Percentiles rank a stretch among this genome's conserved stretches.
Conservation (phyloP, 1,139 yeast genomes). For the Blastobotrys persicus region DNA sequence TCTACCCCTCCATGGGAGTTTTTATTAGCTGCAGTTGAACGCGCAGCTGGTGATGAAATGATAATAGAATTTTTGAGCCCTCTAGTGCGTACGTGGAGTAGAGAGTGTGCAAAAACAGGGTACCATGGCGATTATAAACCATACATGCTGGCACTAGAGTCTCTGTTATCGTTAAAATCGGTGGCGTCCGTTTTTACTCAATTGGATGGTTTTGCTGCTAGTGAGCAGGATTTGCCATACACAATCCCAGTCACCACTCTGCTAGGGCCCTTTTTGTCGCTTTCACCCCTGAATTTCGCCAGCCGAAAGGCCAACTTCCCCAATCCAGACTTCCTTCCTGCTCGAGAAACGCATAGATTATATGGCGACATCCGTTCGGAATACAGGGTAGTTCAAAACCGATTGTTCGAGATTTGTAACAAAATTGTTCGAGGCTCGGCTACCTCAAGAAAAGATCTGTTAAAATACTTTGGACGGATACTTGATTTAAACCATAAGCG, state of each 20-base stretch:
- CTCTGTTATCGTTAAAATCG: slow-evolving; percentile 57
- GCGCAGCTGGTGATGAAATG: slow-evolving; percentile 65
- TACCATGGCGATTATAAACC: slow-evolving; percentile 44
- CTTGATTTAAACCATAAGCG: slow-evolving; percentile 82
- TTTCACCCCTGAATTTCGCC: slow-evolving; percentile 61
- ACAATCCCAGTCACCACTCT: slow-evolving; percentile 61
- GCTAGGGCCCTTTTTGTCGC: slow-evolving; percentile 71
- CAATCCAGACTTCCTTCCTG: slow-evolving; percentile 28
- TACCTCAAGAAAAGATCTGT: slow-evolving; percentile 57
- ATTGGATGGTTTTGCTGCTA: slow-evolving; percentile 48
- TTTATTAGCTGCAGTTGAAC: slow-evolving; percentile 53
- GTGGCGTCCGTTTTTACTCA: slow-evolving; percentile 62
- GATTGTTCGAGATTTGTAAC: slow-evolving; percentile 64
- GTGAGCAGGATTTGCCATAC: slow-evolving; percentile 43
- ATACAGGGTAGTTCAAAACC: slow-evolving; percentile 31
- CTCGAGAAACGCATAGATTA: slow-evolving; percentile 25
- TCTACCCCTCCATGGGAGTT: slow-evolving; percentile 45
- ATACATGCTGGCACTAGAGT: slow-evolving; percentile 56
- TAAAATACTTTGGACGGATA: slow-evolving; percentile 67
- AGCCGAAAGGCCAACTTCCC: slow-evolving; percentile 26
- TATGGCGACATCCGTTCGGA: slow-evolving; percentile 32
- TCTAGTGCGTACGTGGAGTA: slow-evolving; percentile 34
- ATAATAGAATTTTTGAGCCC: slow-evolving; percentile 58
- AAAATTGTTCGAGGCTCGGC: slow-evolving; percentile 75
- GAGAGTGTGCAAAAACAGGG: slow-evolving; percentile 12